Base-by-base conservation (phyloP, 2,329 filamentous ascomycete genomes). In the Boeremia exigua region DNA sequence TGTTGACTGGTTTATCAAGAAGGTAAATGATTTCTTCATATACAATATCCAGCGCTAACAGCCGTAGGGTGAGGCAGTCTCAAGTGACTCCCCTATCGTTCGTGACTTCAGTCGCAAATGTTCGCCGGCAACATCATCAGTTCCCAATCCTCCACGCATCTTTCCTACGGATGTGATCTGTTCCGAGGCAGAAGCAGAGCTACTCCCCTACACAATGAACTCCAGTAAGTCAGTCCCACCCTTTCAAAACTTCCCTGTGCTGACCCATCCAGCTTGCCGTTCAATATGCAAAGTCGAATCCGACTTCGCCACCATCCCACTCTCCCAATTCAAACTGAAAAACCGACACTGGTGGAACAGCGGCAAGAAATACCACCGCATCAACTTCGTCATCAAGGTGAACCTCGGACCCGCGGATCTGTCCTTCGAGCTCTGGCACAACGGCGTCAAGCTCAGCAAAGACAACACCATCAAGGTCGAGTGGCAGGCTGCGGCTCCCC, bases 371-470 rank as follows among this genome's bases (percentile, higher is more conserved):
- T 29, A 65, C 71, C 12, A 62, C 30, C 53, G 53, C 25, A 71
- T 77, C 11, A 68, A 74, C 32, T 77, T 73, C 48, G 57, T 72
- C 11, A 64, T 78, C 2, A 65, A 69, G n/a, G 74, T 77, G 11
- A 56, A 75, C 36, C 71, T 77, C 23, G 76, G 75, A 0, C 73
- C 75, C 0, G 76, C 75, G 0, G 75, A 77, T 30, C 64, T 78
- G 6, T 62, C 65, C 3, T 77, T 77, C 50, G 74, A 76, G 60
- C 67, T 77, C 1, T 77, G 74, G 72, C 72, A 72, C 52, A 62
- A 75, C 27, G 68, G 69, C 29, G 66, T 71, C 30, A 75, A 75
- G 48, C 61, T 76, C 4, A 70, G 65, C 37, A 62, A 64, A 8
- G 72, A 75, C 40, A 62, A 73, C 23, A 66, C 70, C 0, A 74